Base-by-base conservation (phyloP, 2,329 filamentous ascomycete species). In the Aspergillus ibericus region DNA sequence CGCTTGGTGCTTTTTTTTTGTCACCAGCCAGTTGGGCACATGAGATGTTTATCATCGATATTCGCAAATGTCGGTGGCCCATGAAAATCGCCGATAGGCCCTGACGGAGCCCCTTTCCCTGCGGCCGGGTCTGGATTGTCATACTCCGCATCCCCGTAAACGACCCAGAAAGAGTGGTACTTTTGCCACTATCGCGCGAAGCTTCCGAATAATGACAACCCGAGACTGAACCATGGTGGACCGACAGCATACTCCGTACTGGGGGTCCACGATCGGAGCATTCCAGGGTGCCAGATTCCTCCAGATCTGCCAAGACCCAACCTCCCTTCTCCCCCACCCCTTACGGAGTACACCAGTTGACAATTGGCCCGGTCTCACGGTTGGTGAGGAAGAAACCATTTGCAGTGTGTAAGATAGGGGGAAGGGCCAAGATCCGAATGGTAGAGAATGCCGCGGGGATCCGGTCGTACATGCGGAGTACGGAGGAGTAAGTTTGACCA, bases 131-230 rank as follows among this genome's bases (percentile, higher is more conserved):
- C 20, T 38, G 27, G 20, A 15, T 27, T 47, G 20, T 22, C 42
- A 27, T 47, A 47, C 44, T 48, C 38, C 38, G 38, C 38, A 48
- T 9, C 44, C 44, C 44, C 44, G 44, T 27, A 48, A 32, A 32
- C 22, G 25, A 29, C 44, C 44, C 44, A 29, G 22, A 9, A 58
- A 40, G 35, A 13, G 12, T n/a, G 44, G 56, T 56, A 56, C 59
- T 59, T 61, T 61, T 57, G 56, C 53, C 44, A 52, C 51, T 53
- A 16, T 29, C 35, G 15, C 36, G 18, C 44, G 53, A 50, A 48
- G 56, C 56, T 59, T 61, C 59, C 56, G 49, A 59, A 59, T 46
- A 59, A 54, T 59, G 59, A 61, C 53, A 61, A 54, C 44, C 56
- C 56, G 53, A 44, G 48, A 42, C 38, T 34, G 36, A 22, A 10